Base-by-base conservation (phyloP, 2,329 filamentous ascomycete species). In the Diaporthe australafricana region DNA sequence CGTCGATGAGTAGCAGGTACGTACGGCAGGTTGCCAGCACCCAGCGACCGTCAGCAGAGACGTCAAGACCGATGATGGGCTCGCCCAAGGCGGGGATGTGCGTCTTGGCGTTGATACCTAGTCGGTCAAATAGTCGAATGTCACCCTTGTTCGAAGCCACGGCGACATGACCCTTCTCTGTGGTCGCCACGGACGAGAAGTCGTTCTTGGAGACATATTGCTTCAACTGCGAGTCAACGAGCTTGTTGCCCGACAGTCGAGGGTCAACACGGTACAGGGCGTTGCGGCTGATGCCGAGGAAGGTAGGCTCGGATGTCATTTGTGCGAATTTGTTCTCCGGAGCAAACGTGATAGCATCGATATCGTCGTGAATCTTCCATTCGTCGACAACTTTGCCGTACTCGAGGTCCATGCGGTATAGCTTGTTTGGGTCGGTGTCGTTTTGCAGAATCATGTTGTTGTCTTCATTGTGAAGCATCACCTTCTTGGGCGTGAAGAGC, bases 61-160 rank as follows among this genome's bases (percentile, higher is more conserved):
- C 95, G 80, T 99, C 96, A 74, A 99, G 89, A 72, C 96, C 96
- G 75, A 97, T 93, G 78, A 99, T 98, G 4, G 95, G 91, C 79
- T 99, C 96, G 76, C 96, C 96, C 17, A 99, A 90, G 7, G 96
- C 96, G 3, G 96, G 96, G 70, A 99, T 95, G 75, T 97, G 94
- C 0, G 96, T 98, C 88, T 99, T 99, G 48, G 96, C 96, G 76
- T 98, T 97, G 84, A 98, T 97, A 17, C 96, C 96, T 2, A 99
- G 90, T 22, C 95, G 93, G 81, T 99, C 96, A 78, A 99, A 99
- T 77, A 99, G 90, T 69, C 96, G 94, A 74, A 99, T 90, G 77
- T 99, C 96, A 77, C 96, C 96, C 86, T 99, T 99, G 85, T 97
- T 97, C 68, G 95, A 98, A 0, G 96, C 96, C 9, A 99, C 95